Base-by-base conservation (phyloP, 2,329 filamentous ascomycete species). In the Fusarium pseudoanthophilum region DNA sequence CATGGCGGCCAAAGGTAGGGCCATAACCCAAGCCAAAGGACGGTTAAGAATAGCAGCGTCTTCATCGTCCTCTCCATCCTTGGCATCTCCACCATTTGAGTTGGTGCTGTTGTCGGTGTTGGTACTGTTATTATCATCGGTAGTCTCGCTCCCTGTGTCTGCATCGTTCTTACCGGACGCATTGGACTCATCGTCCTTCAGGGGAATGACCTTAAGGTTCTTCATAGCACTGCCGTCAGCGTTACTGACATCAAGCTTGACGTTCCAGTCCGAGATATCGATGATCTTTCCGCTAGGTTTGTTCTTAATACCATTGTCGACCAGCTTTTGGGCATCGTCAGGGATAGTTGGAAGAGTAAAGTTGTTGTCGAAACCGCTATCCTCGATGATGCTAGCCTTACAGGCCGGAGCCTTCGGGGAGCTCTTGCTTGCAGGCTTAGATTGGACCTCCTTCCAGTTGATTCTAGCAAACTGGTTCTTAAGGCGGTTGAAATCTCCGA, bases 261-360 rank as follows among this genome's bases (percentile, higher is more conserved):
- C 89, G 40, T 86, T 86, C 74, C 94, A 88, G 75, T 89, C 87
- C 56, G 87, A 85, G 76, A 97, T 87, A 71, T 89, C 81, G 72
- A 97, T 87, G 60, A 97, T 82, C 83, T 92, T 89, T 76, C 92
- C 92, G 20, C 80, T 83, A 43, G 91, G 90, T 63, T 90, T 88
- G 72, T 88, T 89, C 55, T 82, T 84, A 68, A 97, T 89, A 71
- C 95, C 95, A 55, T 92, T 90, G 74, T 93, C 86, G 79, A 98
- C 95, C 78, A 97, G 86, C 51, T 88, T 86, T 69, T 91, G 86
- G 43, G 91, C 91, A 73, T 91, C 92, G 8, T 88, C 85, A 18
- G 94, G 94, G 11, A 90, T 86, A 7, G 79, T 83, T 53, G 92
- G 95, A 64, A 97, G 85, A 51, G 91, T 92, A 85, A 97, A 98